phyloP scores from a whole-genome alignment of 2,329 filamentous ascomycete genomes.

The Ceratocystis cacaofunesta region DNA sequence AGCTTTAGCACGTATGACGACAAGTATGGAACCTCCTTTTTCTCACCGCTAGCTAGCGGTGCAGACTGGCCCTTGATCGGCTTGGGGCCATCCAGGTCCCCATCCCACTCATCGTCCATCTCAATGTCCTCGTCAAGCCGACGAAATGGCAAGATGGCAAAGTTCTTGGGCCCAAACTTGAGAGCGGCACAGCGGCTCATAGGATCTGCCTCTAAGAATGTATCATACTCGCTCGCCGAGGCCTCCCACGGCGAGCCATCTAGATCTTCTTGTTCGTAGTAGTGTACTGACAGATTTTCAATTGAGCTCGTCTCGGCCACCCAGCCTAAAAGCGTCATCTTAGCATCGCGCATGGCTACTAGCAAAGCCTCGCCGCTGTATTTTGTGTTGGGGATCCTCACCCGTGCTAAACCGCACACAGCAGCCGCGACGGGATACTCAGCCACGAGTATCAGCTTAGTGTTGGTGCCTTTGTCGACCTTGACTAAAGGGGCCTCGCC shows the following conservation, averaged over 20 bases:
- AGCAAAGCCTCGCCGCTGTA: constrained; percentile 74
- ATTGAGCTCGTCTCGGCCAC: constrained; percentile 66
- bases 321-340: constrained; percentile 88
- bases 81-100: constrained; percentile 57
- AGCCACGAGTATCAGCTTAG: constrained; percentile 69
- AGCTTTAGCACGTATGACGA: constrained; percentile 87
- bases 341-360: constrained; percentile 76
- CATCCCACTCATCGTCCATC: constrained; percentile 72
- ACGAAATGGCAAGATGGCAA: constrained; percentile 87
- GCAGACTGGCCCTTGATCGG: constrained; percentile 32
- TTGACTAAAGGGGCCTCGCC: constrained; percentile 46
- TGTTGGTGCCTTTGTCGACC: constrained; percentile 49
- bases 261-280: constrained; percentile 89
- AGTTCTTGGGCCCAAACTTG: constrained; percentile 75
- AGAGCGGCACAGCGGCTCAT: constrained; percentile 85
- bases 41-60: constrained; percentile 23
- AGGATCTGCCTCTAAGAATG: constrained; percentile 75
- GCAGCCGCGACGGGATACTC: constrained; percentile 77
- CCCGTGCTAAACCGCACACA: constrained; percentile 64
- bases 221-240: constrained; percentile 59
- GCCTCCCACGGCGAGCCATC: constrained; percentile 70
- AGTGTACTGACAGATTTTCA: constrained; percentile 87
- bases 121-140: constrained; percentile 75
- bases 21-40: constrained; percentile 54
- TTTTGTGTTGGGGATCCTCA: constrained; percentile 57